Base-by-base conservation (phyloP, 106 monocot species). In the Acanthochlamys bracteata region DNA sequence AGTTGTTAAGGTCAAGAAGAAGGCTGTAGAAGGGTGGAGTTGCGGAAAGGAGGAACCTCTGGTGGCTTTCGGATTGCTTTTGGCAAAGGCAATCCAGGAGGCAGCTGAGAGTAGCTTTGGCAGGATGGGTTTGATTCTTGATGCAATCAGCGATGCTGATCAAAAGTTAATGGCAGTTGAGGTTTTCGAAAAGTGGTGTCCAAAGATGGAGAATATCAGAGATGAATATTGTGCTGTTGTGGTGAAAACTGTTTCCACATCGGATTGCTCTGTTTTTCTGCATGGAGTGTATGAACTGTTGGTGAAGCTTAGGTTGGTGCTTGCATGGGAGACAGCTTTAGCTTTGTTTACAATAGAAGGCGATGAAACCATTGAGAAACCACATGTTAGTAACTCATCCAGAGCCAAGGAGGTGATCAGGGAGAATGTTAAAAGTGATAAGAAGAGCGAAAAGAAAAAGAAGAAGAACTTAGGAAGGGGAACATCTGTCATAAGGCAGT, bases 271-370 rank as follows among this genome's bases (percentile, higher is more conserved):
- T 10, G 57, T 16, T 19, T 64, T 76, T 67, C 59, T 88, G n/a
- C 67, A 76, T 40, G 54, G 58, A 23, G 71, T 80, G 9, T 83
- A 77, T 62, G 58, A 79, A 7, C 24, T 76, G 39, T 62, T 92
- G 63, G 47, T 83, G 61, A 92, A 79, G 20, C 70, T 85, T 20
- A 78, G 80, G 55, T 53, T 69, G 46, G 67, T 89, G 63, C 78
- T 98, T 76, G 78, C 92, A 4, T 98, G 91, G 96, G 96, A 98
- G 68, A 76, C 83, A 57, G 80, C 77, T 39, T 15, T 83, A 22
- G 80, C 88, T 20, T 55, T 92, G 73, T 88, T 77, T 69, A 69
- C 72, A 21, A 62, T 98, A 41, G 96, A 98, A 69, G 68, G 43
- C 7, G 96, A 96, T 70, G 78, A 76, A 27, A 80, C 95, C 23